phyloP scores from a whole-genome alignment of 2,329 filamentous ascomycete species.

The Gnomoniopsis sp. region DNA sequence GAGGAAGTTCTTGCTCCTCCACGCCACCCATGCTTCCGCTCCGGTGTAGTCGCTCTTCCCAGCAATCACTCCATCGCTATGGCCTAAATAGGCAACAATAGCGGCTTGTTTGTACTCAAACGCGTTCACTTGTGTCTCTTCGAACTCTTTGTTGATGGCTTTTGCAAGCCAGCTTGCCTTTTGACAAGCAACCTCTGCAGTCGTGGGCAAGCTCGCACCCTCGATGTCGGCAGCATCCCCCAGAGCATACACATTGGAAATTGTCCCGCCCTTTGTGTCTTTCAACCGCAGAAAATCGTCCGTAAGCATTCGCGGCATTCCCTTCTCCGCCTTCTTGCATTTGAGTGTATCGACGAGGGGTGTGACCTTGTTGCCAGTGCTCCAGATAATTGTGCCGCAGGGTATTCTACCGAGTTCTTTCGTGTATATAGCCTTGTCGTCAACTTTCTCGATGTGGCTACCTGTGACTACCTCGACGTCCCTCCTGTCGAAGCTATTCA shows the following conservation, averaged over 20 bases:
- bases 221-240: constrained; percentile 14
- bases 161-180: constrained; percentile 13
- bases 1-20: constrained; percentile 14
- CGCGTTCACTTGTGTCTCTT: not conserved
- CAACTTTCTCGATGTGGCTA: constrained; percentile 14
- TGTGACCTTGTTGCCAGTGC: constrained; percentile 7
- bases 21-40: constrained; percentile 14
- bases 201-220: constrained; percentile 11
- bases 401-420: constrained; percentile 7
- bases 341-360: constrained; percentile 3
- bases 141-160: constrained; percentile 10
- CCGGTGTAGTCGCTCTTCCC: constrained; percentile 14
- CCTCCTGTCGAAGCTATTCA: constrained; percentile 11
- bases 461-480: constrained; percentile 12
- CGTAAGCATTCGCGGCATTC: constrained; percentile 11
- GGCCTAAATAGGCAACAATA: constrained; percentile 12
- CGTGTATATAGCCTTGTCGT: constrained; percentile 7
- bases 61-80: constrained; percentile 13
- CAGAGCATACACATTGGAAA: constrained; percentile 9
- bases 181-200: constrained; percentile 15
- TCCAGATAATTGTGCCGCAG: constrained; percentile 9
- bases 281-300: constrained; percentile 9
- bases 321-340: constrained; percentile 8
- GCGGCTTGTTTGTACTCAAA: constrained; percentile 10
- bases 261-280: not conserved